Conservation (phyloP, 2,329 filamentous ascomycete species). For the Trichoderma harzianum region DNA sequence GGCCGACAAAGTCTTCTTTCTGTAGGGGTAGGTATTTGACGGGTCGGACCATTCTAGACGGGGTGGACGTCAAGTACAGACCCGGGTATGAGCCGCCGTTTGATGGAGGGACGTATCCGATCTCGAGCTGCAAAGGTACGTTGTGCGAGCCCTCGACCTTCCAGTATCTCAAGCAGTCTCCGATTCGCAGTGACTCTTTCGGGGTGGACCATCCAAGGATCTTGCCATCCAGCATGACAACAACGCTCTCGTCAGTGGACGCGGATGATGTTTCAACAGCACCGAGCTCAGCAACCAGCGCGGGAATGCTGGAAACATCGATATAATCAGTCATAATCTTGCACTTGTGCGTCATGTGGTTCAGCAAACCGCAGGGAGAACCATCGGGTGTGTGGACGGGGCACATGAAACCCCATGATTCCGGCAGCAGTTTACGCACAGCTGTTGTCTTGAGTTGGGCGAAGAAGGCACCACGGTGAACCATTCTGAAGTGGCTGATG, state of each 20-base stretch:
- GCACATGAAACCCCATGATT: constrained; percentile 97
- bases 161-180: constrained; percentile 87
- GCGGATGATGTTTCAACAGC: constrained; percentile 73
- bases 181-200: constrained; percentile 74
- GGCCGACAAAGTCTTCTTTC: constrained; percentile 82
- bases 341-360: constrained; percentile 94
- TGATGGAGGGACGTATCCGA: constrained; percentile 86
- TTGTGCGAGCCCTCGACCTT: constrained; percentile 84
- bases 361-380: constrained; percentile 87
- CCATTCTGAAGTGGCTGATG: constrained; percentile 98
- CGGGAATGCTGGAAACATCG: constrained; percentile 71
- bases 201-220: constrained; percentile 90
- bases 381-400: constrained; percentile 98
- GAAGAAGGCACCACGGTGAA: constrained; percentile 98
- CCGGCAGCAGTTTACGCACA: constrained; percentile 88
- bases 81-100: constrained; percentile 94
- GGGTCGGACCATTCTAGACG: constrained; percentile 83
- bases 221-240: constrained; percentile 84
- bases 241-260: constrained; percentile 76
- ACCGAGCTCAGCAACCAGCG: constrained; percentile 74
- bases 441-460: constrained; percentile 96
- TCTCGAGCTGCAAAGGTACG: constrained; percentile 80
- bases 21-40: constrained; percentile 88
- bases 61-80: constrained; percentile 85
- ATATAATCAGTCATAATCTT: constrained; percentile 74